These are phyloP conservation scores for Backusella sp. DNA, from an alignment of 192 early-diverging fungal species.

Conservation along the genomic window DNA sequence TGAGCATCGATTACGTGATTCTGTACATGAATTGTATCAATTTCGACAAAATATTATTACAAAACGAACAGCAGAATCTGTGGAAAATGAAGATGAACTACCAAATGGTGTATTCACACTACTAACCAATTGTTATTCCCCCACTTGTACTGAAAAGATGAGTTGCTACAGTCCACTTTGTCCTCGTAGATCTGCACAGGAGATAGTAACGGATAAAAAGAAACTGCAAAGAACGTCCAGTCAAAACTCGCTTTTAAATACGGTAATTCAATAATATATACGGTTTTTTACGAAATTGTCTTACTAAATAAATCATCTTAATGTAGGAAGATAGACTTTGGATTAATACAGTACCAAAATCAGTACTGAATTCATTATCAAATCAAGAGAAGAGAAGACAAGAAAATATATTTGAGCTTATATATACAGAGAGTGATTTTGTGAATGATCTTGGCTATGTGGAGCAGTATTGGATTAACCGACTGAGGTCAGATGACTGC, in stretches of 20 bases:
- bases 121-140: constrained; percentile 91
- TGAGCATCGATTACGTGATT: constrained; percentile 85
- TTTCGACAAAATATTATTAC: constrained; percentile 53
- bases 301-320: not conserved
- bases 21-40: constrained; percentile 77
- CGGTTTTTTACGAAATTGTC: not conserved
- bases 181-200: constrained; percentile 58
- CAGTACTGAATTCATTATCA: constrained; percentile 67
- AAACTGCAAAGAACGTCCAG: not conserved
- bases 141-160: constrained; percentile 78
- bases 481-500: constrained; percentile 60
- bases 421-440: constrained; percentile 90
- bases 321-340: constrained; percentile 67
- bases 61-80: not conserved
- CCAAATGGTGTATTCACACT: constrained; percentile 89
- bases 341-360: constrained; percentile 78
- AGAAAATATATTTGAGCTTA: constrained; percentile 91
- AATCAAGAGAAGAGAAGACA: constrained; percentile 84
- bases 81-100: constrained; percentile 34
- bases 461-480: constrained; percentile 65
- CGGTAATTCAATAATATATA: not conserved
- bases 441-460: constrained; percentile 83
- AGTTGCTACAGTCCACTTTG: constrained; percentile 91
- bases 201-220: not conserved
- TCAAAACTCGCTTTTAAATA: not conserved